Evolutionary conservation across 2,329 filamentous ascomycete species (phyloP).

Genomic region (Trichophyton schoenleinii): DNA sequence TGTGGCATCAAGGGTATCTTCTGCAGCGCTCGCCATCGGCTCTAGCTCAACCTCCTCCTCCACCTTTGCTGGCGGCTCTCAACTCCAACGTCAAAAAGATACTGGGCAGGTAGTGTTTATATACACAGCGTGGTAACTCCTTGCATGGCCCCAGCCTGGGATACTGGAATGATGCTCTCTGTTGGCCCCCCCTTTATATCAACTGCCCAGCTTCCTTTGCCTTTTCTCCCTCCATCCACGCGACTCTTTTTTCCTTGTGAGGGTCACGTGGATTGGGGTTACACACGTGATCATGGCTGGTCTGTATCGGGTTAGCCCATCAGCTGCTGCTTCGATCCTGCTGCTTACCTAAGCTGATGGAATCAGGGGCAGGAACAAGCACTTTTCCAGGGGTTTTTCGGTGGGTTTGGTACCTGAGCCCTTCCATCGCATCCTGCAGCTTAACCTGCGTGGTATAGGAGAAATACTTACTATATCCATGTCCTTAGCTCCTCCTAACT

Average conservation of each 20-base stretch:
- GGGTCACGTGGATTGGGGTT: too few relatives aligned
- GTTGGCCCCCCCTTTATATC: not conserved
- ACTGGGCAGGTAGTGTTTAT: not conserved
- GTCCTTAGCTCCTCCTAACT: too few relatives aligned
- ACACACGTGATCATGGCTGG: not conserved
- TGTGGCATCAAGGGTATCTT: constrained; percentile 14
- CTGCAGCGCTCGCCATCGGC: constrained; percentile 16
- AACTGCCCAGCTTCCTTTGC: not conserved
- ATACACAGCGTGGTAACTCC: not conserved
- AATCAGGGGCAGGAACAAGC: too few relatives aligned
- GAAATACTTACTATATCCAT: too few relatives aligned
- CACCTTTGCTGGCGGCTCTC: not conserved
- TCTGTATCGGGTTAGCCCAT: too few relatives aligned
- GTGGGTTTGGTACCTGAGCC: too few relatives aligned
- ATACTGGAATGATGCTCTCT: not conserved
- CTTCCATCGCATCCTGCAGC: too few relatives aligned
- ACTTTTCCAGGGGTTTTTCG: too few relatives aligned
- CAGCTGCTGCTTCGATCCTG: too few relatives aligned
- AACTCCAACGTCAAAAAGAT: not conserved
- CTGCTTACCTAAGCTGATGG: too few relatives aligned
- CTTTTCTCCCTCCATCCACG: not conserved
- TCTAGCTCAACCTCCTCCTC: constrained; percentile 9
- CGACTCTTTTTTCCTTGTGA: not conserved
- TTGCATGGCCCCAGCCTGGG: too few relatives aligned
- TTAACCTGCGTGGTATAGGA: too few relatives aligned